Percentiles rank a stretch among this genome's conserved stretches.
phyloP scores from a whole-genome alignment of 805 yeast species.

The Metschnikowia colocasiae region DNA sequence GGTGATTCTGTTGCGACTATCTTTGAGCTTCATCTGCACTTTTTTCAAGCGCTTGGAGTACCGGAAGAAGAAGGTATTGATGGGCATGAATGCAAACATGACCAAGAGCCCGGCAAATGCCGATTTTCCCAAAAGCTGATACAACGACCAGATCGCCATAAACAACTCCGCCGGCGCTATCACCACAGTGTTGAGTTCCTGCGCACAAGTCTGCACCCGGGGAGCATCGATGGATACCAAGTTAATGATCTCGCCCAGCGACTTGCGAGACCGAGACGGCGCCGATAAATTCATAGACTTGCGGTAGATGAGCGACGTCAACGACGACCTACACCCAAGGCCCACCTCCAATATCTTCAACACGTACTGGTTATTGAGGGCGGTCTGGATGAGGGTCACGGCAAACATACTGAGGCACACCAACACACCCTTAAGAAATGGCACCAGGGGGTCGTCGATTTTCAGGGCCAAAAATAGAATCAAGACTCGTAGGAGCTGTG shows the following conservation, averaged over 20 bases:
- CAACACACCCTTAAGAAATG: conserved; percentile 17
- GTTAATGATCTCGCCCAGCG: conserved; percentile 26
- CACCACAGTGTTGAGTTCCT: conserved; percentile 17
- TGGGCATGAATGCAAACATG: conserved; percentile 18
- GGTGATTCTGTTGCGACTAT: conserved; percentile 21
- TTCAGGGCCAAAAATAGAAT: conserved; percentile 57
- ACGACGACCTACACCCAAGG: conserved; percentile 29
- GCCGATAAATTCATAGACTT: conserved; percentile 21
- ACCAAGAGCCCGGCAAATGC: conserved; percentile 21
- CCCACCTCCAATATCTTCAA: conserved; percentile 55
- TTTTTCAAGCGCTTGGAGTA: conserved; percentile 12
- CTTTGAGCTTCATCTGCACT: conserved; percentile 19
- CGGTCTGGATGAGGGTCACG: conserved; percentile 57
- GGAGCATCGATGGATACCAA: conserved; percentile 24
- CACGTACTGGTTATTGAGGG: conserved; percentile 65
- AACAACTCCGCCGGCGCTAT: conserved; percentile 18
- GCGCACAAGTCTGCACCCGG: conserved; percentile 20
- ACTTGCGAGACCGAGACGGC: conserved; percentile 15
- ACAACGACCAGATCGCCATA: conserved; percentile 21
- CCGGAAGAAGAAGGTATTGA: conserved; percentile 20
- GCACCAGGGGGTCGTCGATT: conserved; percentile 10
- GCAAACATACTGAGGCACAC: conserved; percentile 46
- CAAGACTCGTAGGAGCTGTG: conserved; percentile 68
- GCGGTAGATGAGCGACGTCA: conserved; percentile 23
- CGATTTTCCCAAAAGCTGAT: conserved; percentile 23